phyloP scores from a whole-genome alignment of 495 filamentous ascomycete species.

The Aspergillus incahuasiensis region DNA sequence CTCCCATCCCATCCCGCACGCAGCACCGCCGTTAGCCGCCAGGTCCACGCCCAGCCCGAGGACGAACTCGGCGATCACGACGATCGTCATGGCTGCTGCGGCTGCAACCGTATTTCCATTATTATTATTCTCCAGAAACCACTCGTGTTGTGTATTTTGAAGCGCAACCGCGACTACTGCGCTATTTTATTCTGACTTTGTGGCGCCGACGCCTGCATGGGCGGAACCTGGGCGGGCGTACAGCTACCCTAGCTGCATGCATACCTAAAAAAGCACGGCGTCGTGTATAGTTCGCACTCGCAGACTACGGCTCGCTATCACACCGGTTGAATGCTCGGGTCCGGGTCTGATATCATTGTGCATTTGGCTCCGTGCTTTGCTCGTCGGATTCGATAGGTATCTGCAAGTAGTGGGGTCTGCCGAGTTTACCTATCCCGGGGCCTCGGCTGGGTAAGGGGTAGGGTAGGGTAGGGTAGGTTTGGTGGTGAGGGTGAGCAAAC shows the following conservation, averaged over 20 bases:
- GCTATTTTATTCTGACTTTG: too few relatives aligned
- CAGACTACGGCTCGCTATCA: neutral
- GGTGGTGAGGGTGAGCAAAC: neutral
- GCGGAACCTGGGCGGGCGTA: too few relatives aligned
- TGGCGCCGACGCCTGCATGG: too few relatives aligned
- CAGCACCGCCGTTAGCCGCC: neutral
- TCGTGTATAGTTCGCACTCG: neutral
- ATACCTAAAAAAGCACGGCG: too few relatives aligned
- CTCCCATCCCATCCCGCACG: neutral
- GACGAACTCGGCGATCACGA: neutral
- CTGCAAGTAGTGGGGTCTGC: neutral
- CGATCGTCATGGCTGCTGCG: neutral
- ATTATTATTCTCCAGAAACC: too few relatives aligned
- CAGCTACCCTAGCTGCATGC: too few relatives aligned
- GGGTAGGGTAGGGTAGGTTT: too few relatives aligned
- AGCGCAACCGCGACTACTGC: too few relatives aligned
- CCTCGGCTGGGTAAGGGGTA: too few relatives aligned
- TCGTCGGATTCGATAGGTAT: neutral
- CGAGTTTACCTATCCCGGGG: neutral
- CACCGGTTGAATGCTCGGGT: neutral
- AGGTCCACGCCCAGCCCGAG: neutral
- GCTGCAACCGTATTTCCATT: neutral
- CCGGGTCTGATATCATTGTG: constrained; percentile 9
- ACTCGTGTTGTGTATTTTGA: too few relatives aligned
- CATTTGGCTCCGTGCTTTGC: neutral